These are phyloP conservation scores for Eucalyptus sp. DNA, from an alignment of 345 rosid genomes.

Conservation along the genomic window DNA sequence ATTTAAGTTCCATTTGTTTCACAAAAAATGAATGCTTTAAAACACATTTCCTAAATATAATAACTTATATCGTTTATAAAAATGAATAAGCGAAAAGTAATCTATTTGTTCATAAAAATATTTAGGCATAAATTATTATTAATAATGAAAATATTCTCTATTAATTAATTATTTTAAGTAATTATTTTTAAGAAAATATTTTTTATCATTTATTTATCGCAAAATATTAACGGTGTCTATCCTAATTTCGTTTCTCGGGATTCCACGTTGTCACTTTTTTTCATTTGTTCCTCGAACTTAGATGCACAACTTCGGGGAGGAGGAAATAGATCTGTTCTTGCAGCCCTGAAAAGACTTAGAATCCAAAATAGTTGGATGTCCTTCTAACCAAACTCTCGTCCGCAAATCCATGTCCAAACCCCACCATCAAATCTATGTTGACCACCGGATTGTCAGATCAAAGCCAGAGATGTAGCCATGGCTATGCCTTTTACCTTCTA, in stretches of 20 bases:
- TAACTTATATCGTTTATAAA: rapidly evolving
- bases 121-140: no score
- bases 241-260: not conserved
- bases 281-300: not conserved
- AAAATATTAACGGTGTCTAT: not conserved
- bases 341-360: not conserved
- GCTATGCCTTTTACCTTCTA: not conserved
- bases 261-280: not conserved
- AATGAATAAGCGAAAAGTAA: rapidly evolving
- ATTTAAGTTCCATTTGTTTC: rapidly evolving
- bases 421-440: not conserved
- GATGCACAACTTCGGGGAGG: not conserved
- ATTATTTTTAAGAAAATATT: rapidly evolving
- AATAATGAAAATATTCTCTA: rapidly evolving
- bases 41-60: no score
- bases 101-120: no score
- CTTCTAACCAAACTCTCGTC: not conserved
- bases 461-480: not conserved
- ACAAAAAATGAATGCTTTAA: rapidly evolving
- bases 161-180: no score
- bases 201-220: rapidly evolving
- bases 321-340: not conserved
- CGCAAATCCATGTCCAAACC: not conserved
- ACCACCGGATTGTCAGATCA: not conserved
- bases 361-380: not conserved